These are phyloP conservation scores for Dendrobium chrysotoxum DNA, from an alignment of 106 monocot species.

Conservation along the genomic window DNA sequence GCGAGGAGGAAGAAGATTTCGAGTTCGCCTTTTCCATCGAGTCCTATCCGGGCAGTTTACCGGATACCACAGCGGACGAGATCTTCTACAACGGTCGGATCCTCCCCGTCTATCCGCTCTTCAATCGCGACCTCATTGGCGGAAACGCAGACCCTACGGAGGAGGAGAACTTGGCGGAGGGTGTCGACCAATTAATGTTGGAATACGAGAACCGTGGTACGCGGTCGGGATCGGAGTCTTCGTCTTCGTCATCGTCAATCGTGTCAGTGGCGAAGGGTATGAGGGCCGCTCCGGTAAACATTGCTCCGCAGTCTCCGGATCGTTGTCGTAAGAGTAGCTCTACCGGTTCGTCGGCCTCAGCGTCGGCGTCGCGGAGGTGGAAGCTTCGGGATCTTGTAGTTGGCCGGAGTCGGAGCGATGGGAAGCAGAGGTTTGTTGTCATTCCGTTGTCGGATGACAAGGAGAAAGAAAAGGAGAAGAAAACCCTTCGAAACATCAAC, in stretches of 20 bases:
- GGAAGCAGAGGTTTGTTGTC: constrained; percentile 23
- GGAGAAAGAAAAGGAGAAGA: constrained; percentile 4
- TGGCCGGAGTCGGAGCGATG: constrained; percentile 31
- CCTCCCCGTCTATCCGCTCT: constrained; percentile 6
- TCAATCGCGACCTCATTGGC: neutral
- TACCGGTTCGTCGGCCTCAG: constrained; percentile 21
- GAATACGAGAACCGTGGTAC: neutral
- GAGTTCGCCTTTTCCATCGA: constrained; percentile 11
- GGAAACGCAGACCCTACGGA: neutral
- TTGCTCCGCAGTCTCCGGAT: constrained; percentile 6
- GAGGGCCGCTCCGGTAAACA: neutral
- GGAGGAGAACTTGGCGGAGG: neutral
- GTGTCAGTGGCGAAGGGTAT: neutral
- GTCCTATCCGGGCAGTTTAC: neutral
- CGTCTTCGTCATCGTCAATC: constrained; percentile 5
- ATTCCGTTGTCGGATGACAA: neutral
- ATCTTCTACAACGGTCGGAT: constrained; percentile 10
- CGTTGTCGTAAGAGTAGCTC: constrained; percentile 35
- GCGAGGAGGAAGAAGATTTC: constrained; percentile 5
- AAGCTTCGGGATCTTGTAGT: constrained; percentile 27
- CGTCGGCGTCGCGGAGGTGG: constrained; percentile 22
- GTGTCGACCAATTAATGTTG: neutral
- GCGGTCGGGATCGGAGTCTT: neutral
- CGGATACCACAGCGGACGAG: constrained; percentile 2
- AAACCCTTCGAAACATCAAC: neutral